Conservation (phyloP, 306 rosid genomes). For the Calophaca sinica region DNA sequence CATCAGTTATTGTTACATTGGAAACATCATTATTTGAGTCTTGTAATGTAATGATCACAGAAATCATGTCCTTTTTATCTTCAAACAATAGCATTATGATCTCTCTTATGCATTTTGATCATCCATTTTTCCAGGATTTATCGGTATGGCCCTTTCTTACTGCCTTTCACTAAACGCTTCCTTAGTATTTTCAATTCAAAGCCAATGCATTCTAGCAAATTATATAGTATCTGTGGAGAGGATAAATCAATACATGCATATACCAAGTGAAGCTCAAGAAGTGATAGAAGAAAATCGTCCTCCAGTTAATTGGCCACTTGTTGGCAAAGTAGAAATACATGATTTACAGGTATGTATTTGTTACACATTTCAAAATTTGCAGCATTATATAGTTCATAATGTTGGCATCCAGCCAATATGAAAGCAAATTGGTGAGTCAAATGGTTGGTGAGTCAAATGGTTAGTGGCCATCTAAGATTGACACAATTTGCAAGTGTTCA, state of each 20-base stretch:
- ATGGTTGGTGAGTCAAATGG: too few relatives aligned
- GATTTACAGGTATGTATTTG: slow-evolving; percentile 68
- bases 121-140: slow-evolving; percentile 55
- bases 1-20: neutral
- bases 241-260: slow-evolving; percentile 68
- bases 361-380: neutral
- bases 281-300: slow-evolving; percentile 69
- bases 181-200: slow-evolving; percentile 62
- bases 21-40: neutral
- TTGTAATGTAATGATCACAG: neutral
- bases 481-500: too few relatives aligned
- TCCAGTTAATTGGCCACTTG: slow-evolving; percentile 66
- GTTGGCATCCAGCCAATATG: too few relatives aligned
- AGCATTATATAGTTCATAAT: neutral
- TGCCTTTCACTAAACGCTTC: slow-evolving; percentile 66
- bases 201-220: slow-evolving; percentile 71
- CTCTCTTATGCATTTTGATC: neutral
- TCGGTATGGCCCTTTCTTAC: slow-evolving; percentile 87
- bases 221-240: slow-evolving; percentile 78
- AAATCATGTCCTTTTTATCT: neutral
- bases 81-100: neutral
- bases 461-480: too few relatives aligned
- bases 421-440: too few relatives aligned
- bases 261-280: slow-evolving; percentile 72
- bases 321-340: slow-evolving; percentile 71